Percentiles rank a stretch among this genome's conserved stretches.
Conservation (phyloP, 2,329 filamentous ascomycete genomes). For the Anthostomella pinea region DNA sequence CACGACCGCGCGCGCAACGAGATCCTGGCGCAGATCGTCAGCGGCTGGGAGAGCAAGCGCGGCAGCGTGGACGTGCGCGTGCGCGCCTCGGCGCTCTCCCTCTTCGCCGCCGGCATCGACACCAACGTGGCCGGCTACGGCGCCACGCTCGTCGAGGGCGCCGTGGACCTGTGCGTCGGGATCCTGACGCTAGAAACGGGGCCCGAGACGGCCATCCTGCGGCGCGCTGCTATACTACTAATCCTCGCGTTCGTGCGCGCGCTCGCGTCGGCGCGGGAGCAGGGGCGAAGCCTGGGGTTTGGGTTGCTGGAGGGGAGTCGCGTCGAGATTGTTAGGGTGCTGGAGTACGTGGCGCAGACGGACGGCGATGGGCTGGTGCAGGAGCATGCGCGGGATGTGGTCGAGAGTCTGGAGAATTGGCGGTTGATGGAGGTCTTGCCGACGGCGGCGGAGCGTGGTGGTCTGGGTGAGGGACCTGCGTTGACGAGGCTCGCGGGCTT, state of each 20-base stretch:
- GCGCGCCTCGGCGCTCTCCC: constrained; percentile 65
- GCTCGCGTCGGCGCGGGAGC: constrained; percentile 53
- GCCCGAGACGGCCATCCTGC: constrained; percentile 60
- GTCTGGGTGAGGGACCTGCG: constrained; percentile 15
- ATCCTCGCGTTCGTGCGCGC: constrained; percentile 61
- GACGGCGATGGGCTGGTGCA: constrained; percentile 68
- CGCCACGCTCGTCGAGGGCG: constrained; percentile 48
- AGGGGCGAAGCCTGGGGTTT: constrained; percentile 48
- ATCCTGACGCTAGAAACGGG: constrained; percentile 62
- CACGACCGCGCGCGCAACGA: constrained; percentile 46
- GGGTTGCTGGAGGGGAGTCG: constrained; percentile 54
- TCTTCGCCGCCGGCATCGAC: constrained; percentile 60
- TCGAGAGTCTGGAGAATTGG: constrained; percentile 65
- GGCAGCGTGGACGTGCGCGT: constrained; percentile 69
- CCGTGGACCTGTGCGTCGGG: constrained; percentile 61
- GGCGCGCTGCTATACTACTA: constrained; percentile 63
- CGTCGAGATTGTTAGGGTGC: constrained; percentile 58
- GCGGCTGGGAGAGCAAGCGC: constrained; percentile 64
- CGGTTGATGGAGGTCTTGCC: constrained; percentile 51
- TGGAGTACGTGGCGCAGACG: constrained; percentile 61
- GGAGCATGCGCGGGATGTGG: constrained; percentile 63
- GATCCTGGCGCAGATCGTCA: constrained; percentile 56
- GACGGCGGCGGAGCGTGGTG: constrained; percentile 22
- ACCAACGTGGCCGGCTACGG: constrained; percentile 57
- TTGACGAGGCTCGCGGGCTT: constrained; percentile 38